A percentile compares a stretch with the other conserved stretches of the same genome.
phyloP scores from a whole-genome alignment of 2,329 filamentous ascomycete genomes.

The Endoconidiophora laricicola region DNA sequence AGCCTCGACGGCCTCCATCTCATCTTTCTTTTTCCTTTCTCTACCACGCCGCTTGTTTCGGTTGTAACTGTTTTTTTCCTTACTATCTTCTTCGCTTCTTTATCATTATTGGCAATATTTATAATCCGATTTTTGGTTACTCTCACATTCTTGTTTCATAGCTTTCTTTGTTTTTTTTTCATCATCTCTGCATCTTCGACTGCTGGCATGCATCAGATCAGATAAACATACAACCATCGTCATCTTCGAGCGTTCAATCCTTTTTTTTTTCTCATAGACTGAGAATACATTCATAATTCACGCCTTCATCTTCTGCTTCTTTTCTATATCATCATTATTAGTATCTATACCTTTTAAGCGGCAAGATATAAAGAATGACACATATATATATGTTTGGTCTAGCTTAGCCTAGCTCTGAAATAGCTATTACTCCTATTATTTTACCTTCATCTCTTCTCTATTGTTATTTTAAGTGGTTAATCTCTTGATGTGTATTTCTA shows the following conservation, averaged over 20 bases:
- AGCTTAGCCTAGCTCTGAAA: no score
- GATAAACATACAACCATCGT: neutral
- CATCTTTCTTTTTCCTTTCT: neutral
- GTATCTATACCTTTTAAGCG: no score
- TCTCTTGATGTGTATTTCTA: no score
- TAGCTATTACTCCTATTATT: no score
- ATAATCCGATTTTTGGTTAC: neutral
- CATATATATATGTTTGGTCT: no score
- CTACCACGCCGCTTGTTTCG: no score
- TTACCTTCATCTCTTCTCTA: no score
- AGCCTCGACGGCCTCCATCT: conserved; percentile 1
- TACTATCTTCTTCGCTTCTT: neutral
- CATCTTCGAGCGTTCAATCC: neutral
- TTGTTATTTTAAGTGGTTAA: no score
- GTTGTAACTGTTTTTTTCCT: neutral
- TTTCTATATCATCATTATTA: no score
- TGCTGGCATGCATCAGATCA: neutral
- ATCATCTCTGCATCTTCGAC: neutral
- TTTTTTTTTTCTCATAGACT: neutral
- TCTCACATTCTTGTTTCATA: neutral
- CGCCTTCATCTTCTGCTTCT: no score
- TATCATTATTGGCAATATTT: neutral
- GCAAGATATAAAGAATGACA: no score
- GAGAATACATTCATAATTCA: no score
- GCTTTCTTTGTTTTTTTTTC: neutral